Percentiles rank a stretch among this genome's conserved stretches.
phyloP scores from a whole-genome alignment of 768 basidiomycete species.

The Psilocybe cyanescens region DNA sequence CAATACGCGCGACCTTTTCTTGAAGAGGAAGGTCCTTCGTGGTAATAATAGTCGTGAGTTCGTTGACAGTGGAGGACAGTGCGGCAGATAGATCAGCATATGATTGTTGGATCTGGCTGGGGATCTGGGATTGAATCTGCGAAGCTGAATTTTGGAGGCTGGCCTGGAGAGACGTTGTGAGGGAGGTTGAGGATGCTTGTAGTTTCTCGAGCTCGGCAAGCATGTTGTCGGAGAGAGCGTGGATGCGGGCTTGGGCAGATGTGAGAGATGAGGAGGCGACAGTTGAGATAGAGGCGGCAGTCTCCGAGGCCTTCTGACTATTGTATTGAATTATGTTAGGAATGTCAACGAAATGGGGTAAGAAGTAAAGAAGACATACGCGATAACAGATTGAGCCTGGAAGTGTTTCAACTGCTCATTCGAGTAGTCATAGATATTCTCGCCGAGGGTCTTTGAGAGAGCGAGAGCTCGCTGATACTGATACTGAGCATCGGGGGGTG shows the following conservation, averaged over 20 bases:
- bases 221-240: slow-evolving; percentile 68
- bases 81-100: slow-evolving; percentile 54
- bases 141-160: slow-evolving; percentile 38
- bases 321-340: slow-evolving; percentile 10
- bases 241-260: slow-evolving; percentile 59
- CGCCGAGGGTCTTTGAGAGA: slow-evolving; percentile 66
- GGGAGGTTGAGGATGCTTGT: slow-evolving; percentile 56
- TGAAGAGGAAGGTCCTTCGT: slow-evolving; percentile 58
- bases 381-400: slow-evolving; percentile 64
- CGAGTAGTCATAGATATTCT: slow-evolving; percentile 67
- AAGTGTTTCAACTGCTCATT: slow-evolving; percentile 74
- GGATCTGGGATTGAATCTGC: slow-evolving; percentile 49
- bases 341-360: not conserved
- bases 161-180: slow-evolving; percentile 47
- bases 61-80: slow-evolving; percentile 49
- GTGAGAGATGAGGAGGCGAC: slow-evolving; percentile 61
- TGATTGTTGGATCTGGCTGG: slow-evolving; percentile 62
- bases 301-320: slow-evolving; percentile 73
- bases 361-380: slow-evolving; percentile 46
- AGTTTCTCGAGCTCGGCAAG: slow-evolving; percentile 68
- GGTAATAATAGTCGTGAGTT: slow-evolving; percentile 57
- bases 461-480: slow-evolving; percentile 79
- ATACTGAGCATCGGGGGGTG: slow-evolving; percentile 60
- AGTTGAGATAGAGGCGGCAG: slow-evolving; percentile 63
- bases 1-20: slow-evolving; percentile 64